Base-by-base conservation (phyloP, 1,284 basidiomycete genomes). In the Cutaneotrichosporon sp. region DNA sequence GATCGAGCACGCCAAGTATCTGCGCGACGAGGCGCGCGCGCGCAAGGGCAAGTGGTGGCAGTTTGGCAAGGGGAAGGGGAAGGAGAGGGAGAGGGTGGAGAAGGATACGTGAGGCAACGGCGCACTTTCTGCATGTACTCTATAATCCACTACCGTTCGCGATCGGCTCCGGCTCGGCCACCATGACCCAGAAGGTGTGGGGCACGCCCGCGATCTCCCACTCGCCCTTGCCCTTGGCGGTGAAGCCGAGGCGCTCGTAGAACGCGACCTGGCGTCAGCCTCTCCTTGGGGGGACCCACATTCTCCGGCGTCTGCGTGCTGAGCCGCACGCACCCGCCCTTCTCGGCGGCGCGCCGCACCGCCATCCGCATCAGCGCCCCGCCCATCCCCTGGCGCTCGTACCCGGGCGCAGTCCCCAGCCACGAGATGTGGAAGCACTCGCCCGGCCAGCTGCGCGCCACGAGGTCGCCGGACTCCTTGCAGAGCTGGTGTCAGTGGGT, bases 1-100 rank as follows among this genome's bases (percentile, higher is more conserved):
- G 9, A n/a, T 56, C 6, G 38, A 56, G 29, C 36, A 60, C 20
- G 54, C 57, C n/a, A 52, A 53, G 45, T 38, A 46, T 18, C 24
- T 56, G 49, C 57, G 45, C 20, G 36, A 36, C 1, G 27, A 58
- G 42, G 11, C 36, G 43, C 34, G 31, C 29, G 34, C 49, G 50
- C 46, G 20, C 11, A 58, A 54, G 50, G n/a, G 20, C 7, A 18
- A 8, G 18, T 42, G 38, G 18, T 8, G 38, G 7, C 38, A 18
- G 38, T 42, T 42, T n/a, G 18, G 38, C 1, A 42, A n/a, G 38
- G 18, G 38, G 2, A 51, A 51, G 53, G 45, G 25, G 29, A 22
- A 34, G 56, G 11, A 9, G n/a, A 9, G 36, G 47, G 46, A 54
- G 57, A 46, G 27, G 36, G 27, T 50, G 24, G 22, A 22, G 49